Evolutionary conservation across 73 alveolate genomes (phyloP).

Genomic region (Uronychia setigera): DNA sequence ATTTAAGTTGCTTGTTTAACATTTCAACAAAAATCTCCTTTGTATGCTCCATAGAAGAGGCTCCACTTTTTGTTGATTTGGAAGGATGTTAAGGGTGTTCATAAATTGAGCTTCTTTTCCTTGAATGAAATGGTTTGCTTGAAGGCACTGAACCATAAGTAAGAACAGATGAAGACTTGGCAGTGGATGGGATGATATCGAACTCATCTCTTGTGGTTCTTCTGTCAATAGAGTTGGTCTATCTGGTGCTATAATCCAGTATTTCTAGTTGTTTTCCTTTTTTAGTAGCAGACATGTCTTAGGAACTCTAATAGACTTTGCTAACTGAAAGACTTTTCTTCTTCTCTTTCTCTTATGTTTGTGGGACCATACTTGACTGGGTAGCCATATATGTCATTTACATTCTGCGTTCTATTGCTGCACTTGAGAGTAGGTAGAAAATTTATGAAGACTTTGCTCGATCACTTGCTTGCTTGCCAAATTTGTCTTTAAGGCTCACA

Average conservation of each 20-base stretch:
- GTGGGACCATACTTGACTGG: background rate
- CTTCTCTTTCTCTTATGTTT: background rate
- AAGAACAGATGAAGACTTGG: background rate
- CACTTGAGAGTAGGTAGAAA: slow-evolving; percentile 33
- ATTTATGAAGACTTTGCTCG: slow-evolving; percentile 27
- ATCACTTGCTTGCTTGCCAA: slow-evolving; percentile 51
- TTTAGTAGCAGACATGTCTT: background rate
- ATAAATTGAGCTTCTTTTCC: background rate
- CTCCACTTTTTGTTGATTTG: too few relatives aligned
- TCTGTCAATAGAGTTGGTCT: background rate
- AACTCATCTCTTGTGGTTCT: background rate
- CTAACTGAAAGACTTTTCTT: background rate
- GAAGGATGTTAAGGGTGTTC: too few relatives aligned
- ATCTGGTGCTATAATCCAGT: background rate
- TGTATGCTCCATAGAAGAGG: too few relatives aligned
- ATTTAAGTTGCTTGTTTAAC: background rate
- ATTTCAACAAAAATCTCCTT: background rate
- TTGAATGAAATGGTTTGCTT: too few relatives aligned
- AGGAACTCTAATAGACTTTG: background rate
- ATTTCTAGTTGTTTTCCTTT: too few relatives aligned
- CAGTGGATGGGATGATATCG: background rate
- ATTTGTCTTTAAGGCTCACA: slow-evolving; percentile 45
- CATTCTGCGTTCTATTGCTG: slow-evolving; percentile 48
- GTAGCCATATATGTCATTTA: slow-evolving; percentile 5
- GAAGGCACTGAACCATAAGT: too few relatives aligned